These are phyloP conservation scores for Phragmites australis DNA, from an alignment of 176 grass and related monocot species.

Conservation along the genomic window DNA sequence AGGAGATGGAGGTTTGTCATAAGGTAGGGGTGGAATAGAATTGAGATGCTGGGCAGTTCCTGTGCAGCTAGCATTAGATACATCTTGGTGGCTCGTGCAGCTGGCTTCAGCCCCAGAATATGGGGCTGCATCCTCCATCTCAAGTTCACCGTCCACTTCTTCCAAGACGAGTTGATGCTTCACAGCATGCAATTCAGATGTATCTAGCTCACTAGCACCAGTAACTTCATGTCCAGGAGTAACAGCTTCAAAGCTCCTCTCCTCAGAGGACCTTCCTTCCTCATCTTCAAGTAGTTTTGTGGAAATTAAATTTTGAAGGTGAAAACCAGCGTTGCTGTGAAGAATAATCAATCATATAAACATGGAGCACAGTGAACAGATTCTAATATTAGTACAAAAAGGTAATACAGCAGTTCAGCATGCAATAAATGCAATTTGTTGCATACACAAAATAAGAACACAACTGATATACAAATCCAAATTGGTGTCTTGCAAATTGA, in stretches of 20 bases:
- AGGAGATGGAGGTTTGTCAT: constrained; percentile 79
- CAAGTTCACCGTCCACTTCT: constrained; percentile 89
- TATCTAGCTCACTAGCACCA: constrained; percentile 49
- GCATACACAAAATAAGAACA: neutral
- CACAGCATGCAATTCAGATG: constrained; percentile 37
- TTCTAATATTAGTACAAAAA: constrained; percentile 20
- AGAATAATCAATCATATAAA: constrained; percentile 32
- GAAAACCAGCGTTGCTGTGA: constrained; percentile 81
- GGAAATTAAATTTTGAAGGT: constrained; percentile 68
- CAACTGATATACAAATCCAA: neutral
- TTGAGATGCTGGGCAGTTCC: constrained; percentile 23
- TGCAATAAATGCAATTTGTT: constrained; percentile 3
- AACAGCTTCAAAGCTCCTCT: constrained; percentile 88
- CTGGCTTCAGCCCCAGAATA: constrained; percentile 43
- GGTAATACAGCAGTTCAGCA: constrained; percentile 31
- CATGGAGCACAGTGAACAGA: constrained; percentile 10
- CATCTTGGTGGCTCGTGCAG: constrained; percentile 28
- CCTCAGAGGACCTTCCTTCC: constrained; percentile 72
- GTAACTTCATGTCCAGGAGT: constrained; percentile 68
- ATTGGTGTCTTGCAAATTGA: neutral
- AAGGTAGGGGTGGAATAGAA: constrained; percentile 73
- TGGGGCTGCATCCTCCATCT: constrained; percentile 96
- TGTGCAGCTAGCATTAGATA: constrained; percentile 25
- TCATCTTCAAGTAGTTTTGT: constrained; percentile 71
- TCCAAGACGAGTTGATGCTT: constrained; percentile 78